Evolutionary conservation across 306 rosid species (phyloP).

Genomic region (Urtica urens): DNA sequence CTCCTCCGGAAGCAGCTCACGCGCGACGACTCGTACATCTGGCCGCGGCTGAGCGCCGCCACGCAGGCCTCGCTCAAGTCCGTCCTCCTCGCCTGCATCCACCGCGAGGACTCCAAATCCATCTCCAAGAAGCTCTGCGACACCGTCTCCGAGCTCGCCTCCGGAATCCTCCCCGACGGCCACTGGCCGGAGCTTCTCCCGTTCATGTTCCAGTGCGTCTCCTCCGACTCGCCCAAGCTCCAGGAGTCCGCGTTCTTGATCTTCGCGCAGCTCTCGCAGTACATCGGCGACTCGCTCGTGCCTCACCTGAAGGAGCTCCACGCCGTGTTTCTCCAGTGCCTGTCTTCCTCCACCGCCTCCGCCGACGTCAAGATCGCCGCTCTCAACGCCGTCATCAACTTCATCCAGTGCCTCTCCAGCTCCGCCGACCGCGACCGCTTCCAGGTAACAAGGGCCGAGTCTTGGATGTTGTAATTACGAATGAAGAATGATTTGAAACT

Average conservation of each 20-base stretch:
- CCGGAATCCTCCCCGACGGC: conserved; percentile 73
- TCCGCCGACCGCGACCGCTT: conserved; percentile 76
- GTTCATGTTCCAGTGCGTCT: conserved; percentile 83
- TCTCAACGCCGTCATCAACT: conserved; percentile 78
- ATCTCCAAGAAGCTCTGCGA: conserved; percentile 79
- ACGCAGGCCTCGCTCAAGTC: conserved; percentile 74
- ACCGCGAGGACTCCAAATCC: conserved; percentile 55
- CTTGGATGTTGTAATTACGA: too few species aligned
- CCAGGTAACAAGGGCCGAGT: too few species aligned
- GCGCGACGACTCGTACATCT: conserved; percentile 75
- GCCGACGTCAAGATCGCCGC: conserved; percentile 81
- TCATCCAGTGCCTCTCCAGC: conserved; percentile 72
- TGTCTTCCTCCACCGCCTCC: conserved; percentile 33
- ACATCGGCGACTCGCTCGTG: conserved; percentile 66
- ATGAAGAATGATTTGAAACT: too few species aligned
- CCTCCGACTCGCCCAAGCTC: conserved; percentile 63
- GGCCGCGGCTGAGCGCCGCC: conserved; percentile 60
- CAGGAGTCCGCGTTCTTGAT: conserved; percentile 82
- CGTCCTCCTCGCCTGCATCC: conserved; percentile 59
- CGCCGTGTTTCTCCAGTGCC: conserved; percentile 61
- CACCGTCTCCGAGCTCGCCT: conserved; percentile 90
- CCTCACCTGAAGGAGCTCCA: conserved; percentile 77
- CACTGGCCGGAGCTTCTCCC: conserved; percentile 89
- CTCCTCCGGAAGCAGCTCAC: conserved; percentile 94
- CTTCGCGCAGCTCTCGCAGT: conserved; percentile 87